A percentile compares a stretch with the other conserved stretches of the same genome.
Evolutionary conservation across 2,329 filamentous ascomycete species (phyloP).

Genomic region (Meredithiella fracta): DNA sequence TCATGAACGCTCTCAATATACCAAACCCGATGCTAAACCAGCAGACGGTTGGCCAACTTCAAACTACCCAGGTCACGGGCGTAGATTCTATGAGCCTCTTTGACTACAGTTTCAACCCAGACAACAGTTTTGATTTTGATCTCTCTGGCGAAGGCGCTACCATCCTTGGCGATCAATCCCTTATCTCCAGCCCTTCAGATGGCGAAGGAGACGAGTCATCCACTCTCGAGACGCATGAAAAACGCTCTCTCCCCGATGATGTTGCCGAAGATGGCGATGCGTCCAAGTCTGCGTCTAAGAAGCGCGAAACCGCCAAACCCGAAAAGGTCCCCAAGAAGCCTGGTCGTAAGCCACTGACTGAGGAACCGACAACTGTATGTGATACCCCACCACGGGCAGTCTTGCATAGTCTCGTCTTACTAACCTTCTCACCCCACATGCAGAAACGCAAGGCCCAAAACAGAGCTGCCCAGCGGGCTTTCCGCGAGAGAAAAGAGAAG

Average conservation of each 20-base stretch:
- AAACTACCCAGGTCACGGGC: slow-evolving; percentile 30
- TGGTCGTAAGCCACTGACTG: slow-evolving; percentile 85
- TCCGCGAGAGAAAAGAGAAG: slow-evolving; percentile 88
- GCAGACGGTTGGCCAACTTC: slow-evolving; percentile 21
- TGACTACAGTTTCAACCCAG: slow-evolving; percentile 57
- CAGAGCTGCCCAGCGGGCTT: slow-evolving; percentile 77
- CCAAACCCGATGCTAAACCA: slow-evolving; percentile 21
- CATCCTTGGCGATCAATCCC: slow-evolving; percentile 46
- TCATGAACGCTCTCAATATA: slow-evolving; percentile 58
- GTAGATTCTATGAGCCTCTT: slow-evolving; percentile 54
- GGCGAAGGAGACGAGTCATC: slow-evolving; percentile 27
- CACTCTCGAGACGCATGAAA: slow-evolving; percentile 35
- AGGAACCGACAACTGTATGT: slow-evolving; percentile 88
- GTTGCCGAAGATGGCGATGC: slow-evolving; percentile 43
- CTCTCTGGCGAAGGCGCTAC: slow-evolving; percentile 24
- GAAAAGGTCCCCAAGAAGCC: slow-evolving; percentile 90
- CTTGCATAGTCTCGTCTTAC: not conserved
- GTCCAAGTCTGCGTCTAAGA: slow-evolving; percentile 14
- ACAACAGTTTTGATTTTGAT: slow-evolving; percentile 63
- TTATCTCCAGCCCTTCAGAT: slow-evolving; percentile 40
- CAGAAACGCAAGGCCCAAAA: slow-evolving; percentile 96
- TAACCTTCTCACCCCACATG: slow-evolving; percentile 17
- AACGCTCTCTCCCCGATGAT: slow-evolving; percentile 56
- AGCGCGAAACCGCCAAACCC: slow-evolving; percentile 44
- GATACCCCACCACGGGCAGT: slow-evolving; percentile 1